Evolutionary conservation across 1,284 basidiomycete genomes (phyloP).

Genomic region (Puccinia triticina): DNA sequence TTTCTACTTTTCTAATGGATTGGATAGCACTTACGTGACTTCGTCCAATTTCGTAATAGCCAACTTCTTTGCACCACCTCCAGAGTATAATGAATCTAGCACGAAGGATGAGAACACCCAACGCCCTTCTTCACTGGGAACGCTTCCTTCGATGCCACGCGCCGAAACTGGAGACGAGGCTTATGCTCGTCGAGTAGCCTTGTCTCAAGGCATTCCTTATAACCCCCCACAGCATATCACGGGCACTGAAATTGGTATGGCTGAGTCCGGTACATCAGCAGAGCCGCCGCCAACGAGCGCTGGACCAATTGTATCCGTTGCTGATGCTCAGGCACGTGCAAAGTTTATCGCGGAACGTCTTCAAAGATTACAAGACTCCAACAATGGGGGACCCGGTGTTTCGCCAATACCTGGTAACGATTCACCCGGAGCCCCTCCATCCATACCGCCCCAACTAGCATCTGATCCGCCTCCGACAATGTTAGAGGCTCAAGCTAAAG

Average conservation of each 20-base stretch:
- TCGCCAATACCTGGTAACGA: not conserved
- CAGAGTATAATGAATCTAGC: constrained; percentile 39
- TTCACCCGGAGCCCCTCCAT: not conserved
- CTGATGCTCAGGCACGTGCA: constrained; percentile 50
- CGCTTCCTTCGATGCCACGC: constrained; percentile 38
- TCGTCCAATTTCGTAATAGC: constrained; percentile 6
- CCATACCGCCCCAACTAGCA: not conserved
- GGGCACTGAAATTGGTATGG: not conserved
- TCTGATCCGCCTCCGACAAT: constrained; percentile 23
- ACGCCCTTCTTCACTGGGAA: not conserved
- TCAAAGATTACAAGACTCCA: constrained; percentile 33
- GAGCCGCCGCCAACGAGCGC: not conserved
- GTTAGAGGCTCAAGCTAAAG: constrained; percentile 49
- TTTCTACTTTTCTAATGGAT: not conserved
- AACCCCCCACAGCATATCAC: constrained; percentile 10
- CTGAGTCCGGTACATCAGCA: not conserved
- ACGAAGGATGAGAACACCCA: constrained; percentile 25
- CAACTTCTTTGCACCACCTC: constrained; percentile 50
- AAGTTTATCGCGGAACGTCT: constrained; percentile 51
- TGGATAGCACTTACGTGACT: not conserved
- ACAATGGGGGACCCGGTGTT: not conserved
- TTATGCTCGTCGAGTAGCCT: constrained; percentile 50
- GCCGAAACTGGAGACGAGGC: constrained; percentile 54
- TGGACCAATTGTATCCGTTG: constrained; percentile 40
- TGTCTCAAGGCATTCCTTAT: constrained; percentile 46